Conservation (phyloP, 371 early-diverging fungal genomes). For the Homolaphlyctis polyrhiza region DNA sequence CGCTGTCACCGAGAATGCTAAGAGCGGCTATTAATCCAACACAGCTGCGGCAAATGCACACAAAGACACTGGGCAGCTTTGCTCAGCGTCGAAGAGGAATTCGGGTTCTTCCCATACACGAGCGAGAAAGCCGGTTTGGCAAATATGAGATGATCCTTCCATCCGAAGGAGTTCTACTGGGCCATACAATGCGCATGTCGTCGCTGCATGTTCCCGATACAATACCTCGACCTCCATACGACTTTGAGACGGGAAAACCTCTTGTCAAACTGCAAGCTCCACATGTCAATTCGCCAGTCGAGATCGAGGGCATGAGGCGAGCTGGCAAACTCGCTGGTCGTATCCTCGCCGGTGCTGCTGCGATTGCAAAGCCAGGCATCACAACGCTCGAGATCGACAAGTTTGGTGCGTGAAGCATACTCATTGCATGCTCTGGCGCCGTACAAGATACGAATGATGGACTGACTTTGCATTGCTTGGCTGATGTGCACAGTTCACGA, state of each 20-base stretch:
- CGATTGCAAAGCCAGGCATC: constrained; percentile 51
- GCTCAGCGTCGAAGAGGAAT: background rate
- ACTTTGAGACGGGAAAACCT: constrained; percentile 7
- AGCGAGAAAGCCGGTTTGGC: constrained; percentile 16
- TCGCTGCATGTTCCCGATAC: background rate
- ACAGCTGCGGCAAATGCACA: background rate
- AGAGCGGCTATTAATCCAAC: background rate
- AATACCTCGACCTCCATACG: constrained; percentile 20
- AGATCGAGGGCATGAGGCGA: constrained; percentile 11
- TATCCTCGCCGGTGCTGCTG: constrained; percentile 51
- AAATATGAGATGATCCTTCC: constrained; percentile 18
- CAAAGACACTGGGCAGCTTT: background rate
- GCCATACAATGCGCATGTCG: background rate
- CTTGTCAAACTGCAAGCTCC: constrained; percentile 5
- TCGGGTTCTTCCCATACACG: constrained; percentile 4
- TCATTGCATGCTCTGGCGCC: background rate
- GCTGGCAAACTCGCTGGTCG: constrained; percentile 51
- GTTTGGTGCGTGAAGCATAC: constrained; percentile 14
- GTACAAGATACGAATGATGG: background rate
- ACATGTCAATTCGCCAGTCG: constrained; percentile 12
- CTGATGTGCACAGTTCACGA: constrained; percentile 45
- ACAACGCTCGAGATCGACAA: constrained; percentile 74
- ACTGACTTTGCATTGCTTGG: background rate
- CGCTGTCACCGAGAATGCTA: background rate
- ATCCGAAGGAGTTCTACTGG: background rate